These are phyloP conservation scores for Hibiscus tridactylites DNA, from an alignment of 345 rosid genomes.

Conservation along the genomic window DNA sequence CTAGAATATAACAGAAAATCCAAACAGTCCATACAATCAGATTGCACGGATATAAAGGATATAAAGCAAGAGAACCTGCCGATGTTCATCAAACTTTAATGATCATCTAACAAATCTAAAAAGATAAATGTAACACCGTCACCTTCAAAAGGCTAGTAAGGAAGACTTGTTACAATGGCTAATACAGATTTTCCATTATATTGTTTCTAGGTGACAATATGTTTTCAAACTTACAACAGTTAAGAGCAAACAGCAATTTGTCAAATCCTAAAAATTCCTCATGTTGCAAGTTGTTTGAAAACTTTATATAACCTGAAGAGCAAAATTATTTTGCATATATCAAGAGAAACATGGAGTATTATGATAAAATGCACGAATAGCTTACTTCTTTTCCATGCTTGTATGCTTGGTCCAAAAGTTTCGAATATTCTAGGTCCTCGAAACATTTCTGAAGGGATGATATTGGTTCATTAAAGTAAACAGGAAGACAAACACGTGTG, in stretches of 20 bases:
- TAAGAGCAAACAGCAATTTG: too few species aligned
- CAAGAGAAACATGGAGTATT: background rate
- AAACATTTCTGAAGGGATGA: constrained; percentile 97
- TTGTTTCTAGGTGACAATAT: background rate
- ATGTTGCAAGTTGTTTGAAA: background rate
- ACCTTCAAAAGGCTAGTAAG: background rate
- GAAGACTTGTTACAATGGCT: background rate
- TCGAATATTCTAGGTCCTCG: constrained; percentile 91
- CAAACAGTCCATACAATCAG: constrained; percentile 6
- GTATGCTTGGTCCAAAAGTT: constrained; percentile 84
- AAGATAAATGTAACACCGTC: background rate
- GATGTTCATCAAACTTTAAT: constrained; percentile 5
- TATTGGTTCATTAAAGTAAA: constrained; percentile 92
- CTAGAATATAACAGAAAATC: constrained; percentile 26
- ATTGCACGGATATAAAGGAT: constrained; percentile 5
- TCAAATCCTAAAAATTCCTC: too few species aligned
- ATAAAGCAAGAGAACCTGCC: background rate
- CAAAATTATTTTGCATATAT: background rate
- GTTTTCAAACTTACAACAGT: too few species aligned
- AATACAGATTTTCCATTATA: background rate
- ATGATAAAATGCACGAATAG: background rate
- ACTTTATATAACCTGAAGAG: background rate
- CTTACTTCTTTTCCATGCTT: constrained; percentile 77
- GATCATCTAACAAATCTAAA: background rate
- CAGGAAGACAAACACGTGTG: constrained; percentile 92